Conservation (phyloP, 768 basidiomycete genomes). For the Suillus brevipes region DNA sequence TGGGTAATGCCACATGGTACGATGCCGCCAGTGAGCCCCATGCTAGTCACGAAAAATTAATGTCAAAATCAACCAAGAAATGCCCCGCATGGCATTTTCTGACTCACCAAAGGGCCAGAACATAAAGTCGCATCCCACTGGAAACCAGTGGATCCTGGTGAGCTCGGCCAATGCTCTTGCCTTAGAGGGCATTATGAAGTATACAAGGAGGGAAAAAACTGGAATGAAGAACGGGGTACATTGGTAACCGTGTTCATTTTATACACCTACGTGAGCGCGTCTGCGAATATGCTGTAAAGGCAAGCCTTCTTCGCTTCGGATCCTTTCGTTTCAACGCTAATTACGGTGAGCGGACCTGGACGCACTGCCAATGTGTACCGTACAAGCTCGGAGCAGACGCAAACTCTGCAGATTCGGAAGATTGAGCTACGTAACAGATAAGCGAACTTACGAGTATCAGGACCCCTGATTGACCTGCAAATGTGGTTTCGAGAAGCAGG, state of each 20-base stretch:
- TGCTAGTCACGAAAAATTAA: background rate
- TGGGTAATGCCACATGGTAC: background rate
- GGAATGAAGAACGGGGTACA: background rate
- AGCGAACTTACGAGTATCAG: background rate
- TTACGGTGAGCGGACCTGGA: no score
- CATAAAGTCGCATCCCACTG: background rate
- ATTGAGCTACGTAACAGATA: background rate
- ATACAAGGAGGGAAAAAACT: background rate
- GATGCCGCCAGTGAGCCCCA: constrained; percentile 1
- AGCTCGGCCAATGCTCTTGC: background rate
- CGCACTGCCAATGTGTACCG: background rate
- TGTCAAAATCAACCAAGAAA: background rate
- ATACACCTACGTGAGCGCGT: background rate
- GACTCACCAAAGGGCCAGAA: constrained; percentile 3
- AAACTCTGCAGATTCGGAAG: no score
- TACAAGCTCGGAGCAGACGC: no score
- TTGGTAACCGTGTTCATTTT: background rate
- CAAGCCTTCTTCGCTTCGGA: background rate
- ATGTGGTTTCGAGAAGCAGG: no score
- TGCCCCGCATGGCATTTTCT: background rate
- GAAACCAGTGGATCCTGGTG: constrained; percentile 3
- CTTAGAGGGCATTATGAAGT: constrained; percentile 1
- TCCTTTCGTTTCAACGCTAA: background rate
- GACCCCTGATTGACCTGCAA: background rate
- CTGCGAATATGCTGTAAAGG: background rate